Conservation (phyloP, 148 eudicot species). For the Talinum fruticosum region DNA sequence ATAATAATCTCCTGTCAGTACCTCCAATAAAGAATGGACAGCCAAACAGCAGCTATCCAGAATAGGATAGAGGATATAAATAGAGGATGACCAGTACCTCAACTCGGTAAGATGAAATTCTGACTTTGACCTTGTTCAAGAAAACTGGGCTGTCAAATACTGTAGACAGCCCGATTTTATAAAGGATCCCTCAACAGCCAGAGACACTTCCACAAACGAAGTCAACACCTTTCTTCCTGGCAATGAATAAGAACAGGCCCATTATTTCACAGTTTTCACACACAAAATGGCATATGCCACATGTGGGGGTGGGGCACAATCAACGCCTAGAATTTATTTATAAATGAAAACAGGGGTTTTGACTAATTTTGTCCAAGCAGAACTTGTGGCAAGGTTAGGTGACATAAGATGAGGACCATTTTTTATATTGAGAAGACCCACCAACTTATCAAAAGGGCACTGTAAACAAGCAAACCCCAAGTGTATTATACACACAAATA, state of each 20-base stretch:
- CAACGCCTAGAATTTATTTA: background rate
- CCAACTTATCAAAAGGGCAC: background rate
- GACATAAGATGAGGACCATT: conserved; percentile 8
- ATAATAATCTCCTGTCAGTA: background rate
- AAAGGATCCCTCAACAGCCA: conserved; percentile 4
- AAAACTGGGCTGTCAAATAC: conserved; percentile 45
- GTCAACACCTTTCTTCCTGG: conserved; percentile 28
- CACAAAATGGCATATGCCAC: background rate
- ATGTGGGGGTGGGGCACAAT: background rate
- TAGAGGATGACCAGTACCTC: conserved; percentile 14
- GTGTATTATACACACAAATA: conserved; percentile 10
- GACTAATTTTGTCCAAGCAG: conserved; percentile 13
- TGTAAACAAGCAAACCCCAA: conserved; percentile 15
- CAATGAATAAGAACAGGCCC: conserved; percentile 22
- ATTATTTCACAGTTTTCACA: conserved; percentile 22
- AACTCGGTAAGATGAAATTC: conserved; percentile 4
- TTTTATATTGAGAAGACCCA: conserved; percentile 12
- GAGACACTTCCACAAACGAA: conserved; percentile 9
- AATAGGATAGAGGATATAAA: conserved; percentile 6
- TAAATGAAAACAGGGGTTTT: background rate
- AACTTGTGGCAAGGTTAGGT: conserved; percentile 4
- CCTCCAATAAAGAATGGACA: conserved; percentile 3
- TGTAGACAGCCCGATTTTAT: conserved; percentile 48
- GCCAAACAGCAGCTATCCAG: background rate
- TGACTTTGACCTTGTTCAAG: conserved; percentile 16